Base-by-base conservation (phyloP, 179 eudicot genomes). In the Heliamphora ciliata region DNA sequence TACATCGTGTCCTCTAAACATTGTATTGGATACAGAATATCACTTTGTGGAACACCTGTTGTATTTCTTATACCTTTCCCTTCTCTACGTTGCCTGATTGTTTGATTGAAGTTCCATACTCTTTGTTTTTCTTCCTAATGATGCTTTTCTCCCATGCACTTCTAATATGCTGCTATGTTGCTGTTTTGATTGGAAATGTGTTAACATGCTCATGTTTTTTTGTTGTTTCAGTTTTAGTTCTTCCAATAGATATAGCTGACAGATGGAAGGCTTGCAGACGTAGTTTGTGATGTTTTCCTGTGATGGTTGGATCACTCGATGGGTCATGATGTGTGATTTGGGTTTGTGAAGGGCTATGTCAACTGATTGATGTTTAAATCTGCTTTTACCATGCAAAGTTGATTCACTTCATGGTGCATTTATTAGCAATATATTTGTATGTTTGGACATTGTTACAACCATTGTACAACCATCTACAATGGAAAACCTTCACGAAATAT, bases 321-420 rank as follows among this genome's bases (percentile, higher is more conserved):
- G 48, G 48, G 8, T 61, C 75, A 81, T 83, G 52, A 64, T 24
- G 52, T 63, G 60, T 73, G 78, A 81, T 81, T 61, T 81, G 81
- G 18, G 58, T 81, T 81, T 76, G 79, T 61, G 68, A 81, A 61
- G 76, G 74, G 82, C 78, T 81, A 51, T 81, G 79, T 81, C 81
- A 69, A 77, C 72, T 79, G 79, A 71, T 75, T 79, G 79, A 76
- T 54, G 51, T n/a, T n/a, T n/a, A n/a, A n/a, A n/a, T n/a, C n/a
- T n/a, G n/a, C n/a, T n/a, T n/a, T n/a, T n/a, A n/a, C n/a, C n/a
- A n/a, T n/a, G n/a, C n/a, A n/a, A n/a, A n/a, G n/a, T n/a, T n/a
- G n/a, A n/a, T n/a, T n/a, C n/a, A n/a, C n/a, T n/a, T n/a, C n/a
- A n/a, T n/a, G n/a, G n/a, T n/a, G n/a, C n/a, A 0, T 0, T 31